Conservation (phyloP, 2,329 filamentous ascomycete genomes). For the Clarireedia monteithiana region DNA sequence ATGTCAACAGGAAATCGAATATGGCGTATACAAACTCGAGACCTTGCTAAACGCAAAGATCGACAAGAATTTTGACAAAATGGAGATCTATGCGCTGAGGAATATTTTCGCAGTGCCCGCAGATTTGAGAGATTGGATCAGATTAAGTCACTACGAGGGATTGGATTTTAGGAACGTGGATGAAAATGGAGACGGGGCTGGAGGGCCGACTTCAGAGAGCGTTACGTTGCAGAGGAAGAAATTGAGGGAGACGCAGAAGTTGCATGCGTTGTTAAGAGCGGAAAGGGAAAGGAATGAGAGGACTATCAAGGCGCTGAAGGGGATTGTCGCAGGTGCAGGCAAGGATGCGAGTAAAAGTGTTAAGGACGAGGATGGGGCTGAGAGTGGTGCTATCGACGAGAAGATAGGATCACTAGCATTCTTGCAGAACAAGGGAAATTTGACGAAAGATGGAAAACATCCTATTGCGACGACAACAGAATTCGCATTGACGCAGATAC, state of each 20-base stretch:
- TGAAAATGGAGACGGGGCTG: constrained; percentile 41
- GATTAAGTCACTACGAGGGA: constrained; percentile 72
- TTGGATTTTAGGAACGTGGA: constrained; percentile 24
- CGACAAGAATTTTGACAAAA: constrained; percentile 77
- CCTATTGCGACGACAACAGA: constrained; percentile 63
- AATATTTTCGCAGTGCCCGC: constrained; percentile 72
- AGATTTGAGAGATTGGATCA: constrained; percentile 68
- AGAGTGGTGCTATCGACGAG: background rate
- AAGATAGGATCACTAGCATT: constrained; percentile 40
- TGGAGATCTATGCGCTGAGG: constrained; percentile 83
- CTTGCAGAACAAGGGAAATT: constrained; percentile 44
- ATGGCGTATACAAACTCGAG: constrained; percentile 78
- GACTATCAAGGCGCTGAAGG: constrained; percentile 56
- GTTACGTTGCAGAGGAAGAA: constrained; percentile 66
- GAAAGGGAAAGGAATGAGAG: constrained; percentile 67
- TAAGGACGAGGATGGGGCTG: background rate
- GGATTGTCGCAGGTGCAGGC: constrained; percentile 38
- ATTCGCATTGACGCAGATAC: constrained; percentile 78
- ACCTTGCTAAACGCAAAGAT: constrained; percentile 74
- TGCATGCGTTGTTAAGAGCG: constrained; percentile 61
- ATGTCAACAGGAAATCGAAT: constrained; percentile 68
- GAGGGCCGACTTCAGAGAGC: constrained; percentile 40
- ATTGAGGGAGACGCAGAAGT: constrained; percentile 68
- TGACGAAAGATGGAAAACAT: constrained; percentile 43
- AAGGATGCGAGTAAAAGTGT: constrained; percentile 15